phyloP scores from a whole-genome alignment of 306 rosid genomes.

The Quercus ilex region DNA sequence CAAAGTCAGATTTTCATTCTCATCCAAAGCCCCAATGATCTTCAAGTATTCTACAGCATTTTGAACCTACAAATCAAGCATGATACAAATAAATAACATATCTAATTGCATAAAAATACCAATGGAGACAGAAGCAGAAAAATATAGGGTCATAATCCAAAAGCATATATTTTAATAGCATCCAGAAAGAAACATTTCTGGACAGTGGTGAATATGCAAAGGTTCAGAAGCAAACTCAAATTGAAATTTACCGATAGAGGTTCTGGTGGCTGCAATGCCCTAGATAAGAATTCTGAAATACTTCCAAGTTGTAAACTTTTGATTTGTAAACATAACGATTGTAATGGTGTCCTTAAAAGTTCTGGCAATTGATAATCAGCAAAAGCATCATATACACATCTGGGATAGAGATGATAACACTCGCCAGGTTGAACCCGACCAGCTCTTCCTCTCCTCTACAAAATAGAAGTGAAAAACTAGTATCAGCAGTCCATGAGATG shows the following conservation, averaged over 20 bases:
- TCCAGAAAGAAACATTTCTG: background rate
- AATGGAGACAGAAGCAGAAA: background rate
- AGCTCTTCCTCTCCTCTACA: slow-evolving; percentile 99
- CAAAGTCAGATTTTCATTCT: slow-evolving; percentile 76
- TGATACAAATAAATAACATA: slow-evolving; percentile 12
- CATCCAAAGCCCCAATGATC: slow-evolving; percentile 89
- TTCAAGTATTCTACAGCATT: slow-evolving; percentile 90
- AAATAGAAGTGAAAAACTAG: slow-evolving; percentile 9
- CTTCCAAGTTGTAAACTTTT: slow-evolving; percentile 91
- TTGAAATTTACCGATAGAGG: slow-evolving; percentile 61
- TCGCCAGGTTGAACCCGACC: slow-evolving; percentile 97
- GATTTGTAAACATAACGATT: slow-evolving; percentile 93
- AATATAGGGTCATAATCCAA: background rate
- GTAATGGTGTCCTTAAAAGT: slow-evolving; percentile 93
- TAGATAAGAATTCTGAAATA: slow-evolving; percentile 81
- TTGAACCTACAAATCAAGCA: slow-evolving; percentile 61
- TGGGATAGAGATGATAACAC: slow-evolving; percentile 92
- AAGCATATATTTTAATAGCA: background rate
- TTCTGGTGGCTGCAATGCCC: slow-evolving; percentile 95
- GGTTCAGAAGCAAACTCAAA: slow-evolving; percentile 11
- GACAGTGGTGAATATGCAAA: background rate
- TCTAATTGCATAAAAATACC: slow-evolving; percentile 17
- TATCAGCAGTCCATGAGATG: background rate
- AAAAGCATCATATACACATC: slow-evolving; percentile 80
- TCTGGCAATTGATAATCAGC: slow-evolving; percentile 91